Percentiles rank a stretch among this genome's conserved stretches.
These are phyloP conservation scores for Aspergillus oerlinghausenensis DNA, from an alignment of 2,329 filamentous ascomycete genomes.

Conservation along the genomic window DNA sequence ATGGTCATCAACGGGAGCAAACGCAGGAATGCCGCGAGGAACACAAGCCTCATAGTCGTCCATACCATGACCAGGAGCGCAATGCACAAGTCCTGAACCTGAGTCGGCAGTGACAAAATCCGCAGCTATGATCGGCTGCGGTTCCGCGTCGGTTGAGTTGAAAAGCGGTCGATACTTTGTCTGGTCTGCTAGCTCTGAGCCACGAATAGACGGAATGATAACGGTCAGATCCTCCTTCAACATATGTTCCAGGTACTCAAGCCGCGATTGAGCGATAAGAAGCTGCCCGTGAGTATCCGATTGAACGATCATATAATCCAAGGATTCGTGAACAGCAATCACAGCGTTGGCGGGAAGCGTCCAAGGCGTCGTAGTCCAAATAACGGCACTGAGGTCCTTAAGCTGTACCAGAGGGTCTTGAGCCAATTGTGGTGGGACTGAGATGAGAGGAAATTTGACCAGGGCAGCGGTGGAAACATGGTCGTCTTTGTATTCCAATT, in stretches of 20 bases:
- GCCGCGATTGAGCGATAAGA: conserved; percentile 66
- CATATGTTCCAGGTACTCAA: conserved; percentile 54
- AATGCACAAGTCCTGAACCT: conserved; percentile 92
- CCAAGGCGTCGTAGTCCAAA: conserved; percentile 99
- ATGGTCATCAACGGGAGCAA: conserved; percentile 77
- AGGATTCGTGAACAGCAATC: conserved; percentile 71
- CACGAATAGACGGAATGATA: conserved; percentile 55
- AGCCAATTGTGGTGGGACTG: conserved; percentile 43
- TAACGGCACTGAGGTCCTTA: conserved; percentile 66
- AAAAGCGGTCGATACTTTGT: conserved; percentile 69
- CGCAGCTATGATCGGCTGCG: conserved; percentile 72
- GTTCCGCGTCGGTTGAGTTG: conserved; percentile 51
- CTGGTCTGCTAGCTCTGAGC: conserved; percentile 58
- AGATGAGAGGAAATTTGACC: conserved; percentile 67
- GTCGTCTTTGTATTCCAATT: conserved; percentile 61
- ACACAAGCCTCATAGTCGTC: conserved; percentile 88
- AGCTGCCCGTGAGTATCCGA: conserved; percentile 55
- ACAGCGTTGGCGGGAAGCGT: conserved; percentile 89
- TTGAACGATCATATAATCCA: conserved; percentile 68
- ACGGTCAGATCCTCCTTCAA: conserved; percentile 49
- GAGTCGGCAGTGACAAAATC: conserved; percentile 85
- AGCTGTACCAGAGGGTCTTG: conserved; percentile 38
- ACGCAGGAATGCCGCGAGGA: conserved; percentile 64
- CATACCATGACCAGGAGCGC: conserved; percentile 91
- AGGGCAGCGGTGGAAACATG: conserved; percentile 58